Base-by-base conservation (phyloP, 2,329 filamentous ascomycete genomes). In the Penicillium sp. region DNA sequence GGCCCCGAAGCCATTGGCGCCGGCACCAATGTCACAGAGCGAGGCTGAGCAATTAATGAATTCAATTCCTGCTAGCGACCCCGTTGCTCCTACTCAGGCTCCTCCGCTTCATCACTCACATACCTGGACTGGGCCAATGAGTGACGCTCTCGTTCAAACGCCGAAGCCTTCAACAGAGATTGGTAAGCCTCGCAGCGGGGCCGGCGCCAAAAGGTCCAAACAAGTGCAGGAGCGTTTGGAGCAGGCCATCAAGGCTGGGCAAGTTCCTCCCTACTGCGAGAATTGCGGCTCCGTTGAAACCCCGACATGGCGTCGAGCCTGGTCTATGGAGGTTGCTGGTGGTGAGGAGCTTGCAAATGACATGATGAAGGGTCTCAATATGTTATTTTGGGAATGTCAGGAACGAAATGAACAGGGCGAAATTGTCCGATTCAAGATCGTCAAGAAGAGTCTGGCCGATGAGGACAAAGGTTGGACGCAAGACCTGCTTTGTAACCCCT, bases 231-330 rank as follows among this genome's bases (percentile, higher is more conserved):
- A 79, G 23, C 76, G 76, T 43, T 66, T 84, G 20, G 73, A 81
- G 37, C 68, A 73, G 48, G 77, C 79, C 20, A 84, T 97, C 46
- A 78, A 79, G n/a, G 82, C 83, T 47, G 93, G 93, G 4, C 81
- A 90, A 57, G 86, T 91, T 77, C 93, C 93, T 0, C 86, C 87
- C 1, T 97, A 86, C 64, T 98, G 93, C 68, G 82, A 82, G 55
- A 95, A 97, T 62, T 98, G 93, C 62, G 93, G 93, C 5, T 88
- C 90, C 6, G 95, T 98, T 49, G 88, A 97, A 62, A 98, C 93
- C 0, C 89, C 92, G 0, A 96, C 92, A 0, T 98, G 93, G 93
- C 84, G 93, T 52, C 93, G 92, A 64, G 89, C 93, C 10, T 96
- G 87, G 79, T 83, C 84, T n/a, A 89, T 89, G 62, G 78, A 88